Evolutionary conservation across 2,329 filamentous ascomycete genomes (phyloP).

Genomic region (Colletotrichum tropicicola): DNA sequence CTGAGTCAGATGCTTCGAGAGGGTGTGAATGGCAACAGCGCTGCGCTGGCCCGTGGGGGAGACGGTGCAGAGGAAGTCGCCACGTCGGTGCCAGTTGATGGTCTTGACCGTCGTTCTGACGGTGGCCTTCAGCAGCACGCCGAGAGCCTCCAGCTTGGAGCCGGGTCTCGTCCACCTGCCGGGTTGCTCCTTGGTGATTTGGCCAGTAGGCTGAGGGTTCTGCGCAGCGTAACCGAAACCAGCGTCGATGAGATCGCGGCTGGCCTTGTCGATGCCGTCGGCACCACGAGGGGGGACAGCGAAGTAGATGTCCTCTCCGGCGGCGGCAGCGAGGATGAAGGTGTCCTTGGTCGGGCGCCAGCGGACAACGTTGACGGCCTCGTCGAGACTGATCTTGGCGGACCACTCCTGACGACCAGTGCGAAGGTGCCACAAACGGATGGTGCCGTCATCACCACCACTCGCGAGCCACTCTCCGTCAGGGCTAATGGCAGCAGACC

Average conservation of each 20-base stretch:
- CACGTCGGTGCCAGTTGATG: conserved; percentile 91
- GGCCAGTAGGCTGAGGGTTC: conserved; percentile 63
- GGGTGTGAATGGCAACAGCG: conserved; percentile 92
- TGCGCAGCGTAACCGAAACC: conserved; percentile 94
- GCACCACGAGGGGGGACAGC: conserved; percentile 80
- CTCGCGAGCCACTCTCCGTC: conserved; percentile 87
- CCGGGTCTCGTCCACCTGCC: conserved; percentile 87
- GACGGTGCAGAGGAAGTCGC: conserved; percentile 93
- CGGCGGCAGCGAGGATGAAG: conserved; percentile 83
- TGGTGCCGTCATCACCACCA: conserved; percentile 92
- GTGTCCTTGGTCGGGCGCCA: conserved; percentile 89
- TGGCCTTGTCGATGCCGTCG: conserved; percentile 76
- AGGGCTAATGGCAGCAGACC: conserved; percentile 85
- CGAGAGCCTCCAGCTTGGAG: conserved; percentile 75
- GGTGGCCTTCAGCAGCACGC: conserved; percentile 82
- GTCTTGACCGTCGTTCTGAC: conserved; percentile 85
- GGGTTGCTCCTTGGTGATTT: conserved; percentile 75
- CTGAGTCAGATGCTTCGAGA: conserved; percentile 94
- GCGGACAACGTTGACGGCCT: conserved; percentile 83
- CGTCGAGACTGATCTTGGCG: conserved; percentile 79
- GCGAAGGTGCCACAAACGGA: conserved; percentile 87
- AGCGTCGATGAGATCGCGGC: conserved; percentile 80
- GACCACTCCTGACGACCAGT: conserved; percentile 91
- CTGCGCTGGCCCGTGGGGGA: conserved; percentile 81
- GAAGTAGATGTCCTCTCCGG: conserved; percentile 86